Conservation (phyloP, 75 land plant species). For the Pseudotsuga menziesii region DNA sequence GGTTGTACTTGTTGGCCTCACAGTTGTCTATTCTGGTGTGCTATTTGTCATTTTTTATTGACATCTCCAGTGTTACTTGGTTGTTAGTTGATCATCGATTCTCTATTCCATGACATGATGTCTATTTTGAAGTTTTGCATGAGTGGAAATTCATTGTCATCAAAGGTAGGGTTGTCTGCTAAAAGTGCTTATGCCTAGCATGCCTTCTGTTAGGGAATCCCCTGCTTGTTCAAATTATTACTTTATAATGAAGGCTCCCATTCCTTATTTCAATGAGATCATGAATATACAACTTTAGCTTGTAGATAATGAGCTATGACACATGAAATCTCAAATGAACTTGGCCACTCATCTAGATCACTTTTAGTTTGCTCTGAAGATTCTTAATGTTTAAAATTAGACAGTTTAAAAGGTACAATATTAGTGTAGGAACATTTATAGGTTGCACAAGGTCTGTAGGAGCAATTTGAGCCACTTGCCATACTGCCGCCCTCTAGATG, state of each 20-base stretch:
- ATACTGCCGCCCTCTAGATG: not conserved
- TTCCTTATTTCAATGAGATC: slow-evolving; percentile 2
- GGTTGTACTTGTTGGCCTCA: not conserved
- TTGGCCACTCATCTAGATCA: not conserved
- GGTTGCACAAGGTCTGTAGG: not conserved
- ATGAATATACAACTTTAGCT: not conserved
- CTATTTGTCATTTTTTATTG: slow-evolving; percentile 1
- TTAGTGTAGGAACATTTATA: not conserved
- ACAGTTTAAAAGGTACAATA: not conserved
- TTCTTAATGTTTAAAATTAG: not conserved
- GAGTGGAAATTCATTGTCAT: not conserved
- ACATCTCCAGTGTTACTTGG: not conserved
- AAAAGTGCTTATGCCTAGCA: not conserved
- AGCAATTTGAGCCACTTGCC: not conserved
- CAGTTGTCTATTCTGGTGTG: not conserved
- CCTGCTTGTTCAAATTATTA: not conserved
- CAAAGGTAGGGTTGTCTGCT: not conserved
- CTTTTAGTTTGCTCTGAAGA: not conserved
- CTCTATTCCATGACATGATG: not conserved
- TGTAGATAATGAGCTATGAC: not conserved
- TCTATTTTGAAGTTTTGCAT: not conserved
- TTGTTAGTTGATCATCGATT: not conserved
- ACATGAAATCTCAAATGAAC: not conserved
- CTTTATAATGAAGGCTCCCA: not conserved
- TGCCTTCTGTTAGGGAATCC: not conserved